Conservation (phyloP, 2,329 filamentous ascomycete genomes). For the Hypoxylon sp. region DNA sequence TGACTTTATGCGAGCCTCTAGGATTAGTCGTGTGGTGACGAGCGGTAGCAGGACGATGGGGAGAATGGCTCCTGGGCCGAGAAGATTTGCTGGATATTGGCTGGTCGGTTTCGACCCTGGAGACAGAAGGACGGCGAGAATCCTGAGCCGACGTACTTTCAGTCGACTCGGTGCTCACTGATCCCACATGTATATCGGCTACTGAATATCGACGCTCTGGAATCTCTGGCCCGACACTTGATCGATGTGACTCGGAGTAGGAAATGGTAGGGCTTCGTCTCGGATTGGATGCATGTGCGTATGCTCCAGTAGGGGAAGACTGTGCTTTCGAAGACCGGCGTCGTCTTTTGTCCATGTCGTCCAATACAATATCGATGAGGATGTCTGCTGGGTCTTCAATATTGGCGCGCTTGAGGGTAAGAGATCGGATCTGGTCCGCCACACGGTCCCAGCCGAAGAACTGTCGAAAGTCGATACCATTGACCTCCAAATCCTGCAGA, state of each 20-base stretch:
- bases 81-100: constrained; percentile 60
- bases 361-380: constrained; percentile 91
- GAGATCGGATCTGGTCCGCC: constrained; percentile 89
- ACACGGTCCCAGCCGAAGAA: constrained; percentile 98
- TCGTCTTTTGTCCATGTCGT: constrained; percentile 94
- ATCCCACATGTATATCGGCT: constrained; percentile 70
- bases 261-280: constrained; percentile 74
- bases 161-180: constrained; percentile 68
- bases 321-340: constrained; percentile 90
- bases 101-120: constrained; percentile 65
- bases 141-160: constrained; percentile 56
- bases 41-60: constrained; percentile 80
- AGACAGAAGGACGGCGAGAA: constrained; percentile 62
- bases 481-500: constrained; percentile 91
- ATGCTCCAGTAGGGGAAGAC: constrained; percentile 81
- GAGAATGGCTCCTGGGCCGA: constrained; percentile 83
- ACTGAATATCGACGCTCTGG: constrained; percentile 65
- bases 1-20: constrained; percentile 80
- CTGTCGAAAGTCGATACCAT: constrained; percentile 94
- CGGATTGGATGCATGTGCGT: constrained; percentile 70
- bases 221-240: constrained; percentile 77
- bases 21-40: constrained; percentile 78
- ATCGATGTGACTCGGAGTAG: constrained; percentile 76
- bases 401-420: constrained; percentile 88
- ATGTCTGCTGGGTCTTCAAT: constrained; percentile 93